Conservation (phyloP, 108 stramenopile genomes). For the Cyclotella cryptica region DNA sequence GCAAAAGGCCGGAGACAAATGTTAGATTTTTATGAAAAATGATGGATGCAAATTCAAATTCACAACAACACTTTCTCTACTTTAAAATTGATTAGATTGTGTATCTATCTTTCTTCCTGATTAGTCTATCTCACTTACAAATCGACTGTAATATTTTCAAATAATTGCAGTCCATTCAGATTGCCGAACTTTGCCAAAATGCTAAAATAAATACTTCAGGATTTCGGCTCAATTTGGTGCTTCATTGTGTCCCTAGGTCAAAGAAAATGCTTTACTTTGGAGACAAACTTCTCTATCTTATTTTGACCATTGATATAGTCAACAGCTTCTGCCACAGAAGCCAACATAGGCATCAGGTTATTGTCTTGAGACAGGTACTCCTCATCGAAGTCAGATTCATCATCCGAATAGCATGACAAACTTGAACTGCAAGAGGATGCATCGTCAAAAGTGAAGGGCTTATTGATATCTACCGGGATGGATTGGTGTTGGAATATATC, state of each 20-base stretch:
- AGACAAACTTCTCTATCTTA: constrained; percentile 9
- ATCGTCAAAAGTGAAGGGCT: not conserved
- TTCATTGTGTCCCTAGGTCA: not conserved
- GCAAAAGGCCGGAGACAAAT: no score
- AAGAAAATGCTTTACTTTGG: constrained; percentile 14
- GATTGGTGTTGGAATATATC: constrained; percentile 2
- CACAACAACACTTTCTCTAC: no score
- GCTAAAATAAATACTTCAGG: no score
- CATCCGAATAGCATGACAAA: not conserved
- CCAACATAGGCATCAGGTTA: not conserved
- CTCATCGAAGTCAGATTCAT: not conserved
- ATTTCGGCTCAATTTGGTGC: no score
- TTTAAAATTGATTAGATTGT: no score
- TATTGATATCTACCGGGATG: not conserved
- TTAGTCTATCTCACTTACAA: no score
- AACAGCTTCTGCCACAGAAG: constrained; percentile 13
- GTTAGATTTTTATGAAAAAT: no score
- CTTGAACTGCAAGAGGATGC: constrained; percentile 7
- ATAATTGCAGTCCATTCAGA: no score
- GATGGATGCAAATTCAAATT: no score
- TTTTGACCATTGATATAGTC: constrained; percentile 10
- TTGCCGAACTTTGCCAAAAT: no score
- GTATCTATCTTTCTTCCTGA: no score
- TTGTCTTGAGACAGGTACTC: not conserved
- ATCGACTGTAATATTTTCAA: no score